A percentile compares a stretch with the other conserved stretches of the same genome.
phyloP scores from a whole-genome alignment of 345 rosid species.

The Mercurialis annua region DNA sequence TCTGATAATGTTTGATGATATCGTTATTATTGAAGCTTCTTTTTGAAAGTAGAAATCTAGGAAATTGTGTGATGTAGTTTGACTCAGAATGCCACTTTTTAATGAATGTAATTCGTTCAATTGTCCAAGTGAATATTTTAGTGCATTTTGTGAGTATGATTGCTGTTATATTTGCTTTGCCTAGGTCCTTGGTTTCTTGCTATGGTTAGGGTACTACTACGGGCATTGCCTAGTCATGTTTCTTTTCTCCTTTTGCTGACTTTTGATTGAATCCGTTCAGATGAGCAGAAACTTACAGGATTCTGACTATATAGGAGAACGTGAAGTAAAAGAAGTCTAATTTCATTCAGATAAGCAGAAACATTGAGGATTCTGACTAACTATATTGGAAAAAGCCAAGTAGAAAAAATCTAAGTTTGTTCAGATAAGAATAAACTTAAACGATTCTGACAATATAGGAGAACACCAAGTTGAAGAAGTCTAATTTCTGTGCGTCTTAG shows the following conservation, averaged over 20 bases:
- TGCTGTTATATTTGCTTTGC: background rate
- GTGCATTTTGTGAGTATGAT: background rate
- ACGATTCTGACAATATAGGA: conserved; percentile 1
- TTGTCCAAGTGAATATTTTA: background rate
- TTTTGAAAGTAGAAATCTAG: conserved; percentile 4
- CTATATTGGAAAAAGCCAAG: no score
- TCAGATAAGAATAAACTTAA: conserved; percentile 12
- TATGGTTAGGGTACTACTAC: background rate
- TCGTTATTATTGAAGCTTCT: background rate
- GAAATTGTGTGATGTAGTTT: background rate
- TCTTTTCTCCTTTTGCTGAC: background rate
- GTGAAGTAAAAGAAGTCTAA: conserved; percentile 5
- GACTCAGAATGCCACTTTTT: background rate
- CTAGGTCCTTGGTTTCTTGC: background rate
- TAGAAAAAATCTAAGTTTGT: no score
- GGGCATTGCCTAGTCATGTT: background rate
- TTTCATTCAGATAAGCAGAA: no score
- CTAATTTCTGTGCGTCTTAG: conserved; percentile 9
- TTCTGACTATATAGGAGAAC: background rate
- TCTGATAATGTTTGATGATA: background rate
- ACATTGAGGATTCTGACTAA: no score
- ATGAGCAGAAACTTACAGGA: conserved; percentile 3
- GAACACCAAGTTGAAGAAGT: conserved; percentile 2
- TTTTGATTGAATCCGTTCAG: conserved; percentile 12
- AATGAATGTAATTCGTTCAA: no score